Evolutionary conservation across 306 rosid genomes (phyloP).

Genomic region (Prunus mongolica): DNA sequence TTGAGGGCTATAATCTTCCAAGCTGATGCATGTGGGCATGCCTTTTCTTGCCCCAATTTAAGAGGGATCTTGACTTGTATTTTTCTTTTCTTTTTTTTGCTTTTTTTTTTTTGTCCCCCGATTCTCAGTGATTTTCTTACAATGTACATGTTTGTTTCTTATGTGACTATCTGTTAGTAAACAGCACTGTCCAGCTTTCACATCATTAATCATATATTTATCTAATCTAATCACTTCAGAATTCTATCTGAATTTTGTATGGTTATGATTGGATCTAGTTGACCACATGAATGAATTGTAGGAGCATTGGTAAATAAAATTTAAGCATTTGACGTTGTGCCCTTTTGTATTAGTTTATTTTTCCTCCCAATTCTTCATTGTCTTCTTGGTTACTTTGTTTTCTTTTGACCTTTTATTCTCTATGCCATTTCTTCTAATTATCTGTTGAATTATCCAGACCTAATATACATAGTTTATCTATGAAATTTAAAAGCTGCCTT

Average conservation of each 20-base stretch:
- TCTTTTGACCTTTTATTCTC: not conserved
- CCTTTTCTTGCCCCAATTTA: not conserved
- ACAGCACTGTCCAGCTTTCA: not conserved
- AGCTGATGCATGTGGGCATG: not conserved
- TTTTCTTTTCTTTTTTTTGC: not conserved
- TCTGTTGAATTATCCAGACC: not conserved
- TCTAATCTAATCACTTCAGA: not conserved
- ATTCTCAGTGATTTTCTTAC: not conserved
- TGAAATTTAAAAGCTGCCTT: not conserved
- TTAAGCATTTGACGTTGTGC: not conserved
- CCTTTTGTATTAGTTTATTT: not conserved
- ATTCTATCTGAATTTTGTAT: not conserved
- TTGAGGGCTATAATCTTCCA: not conserved
- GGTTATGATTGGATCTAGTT: not conserved
- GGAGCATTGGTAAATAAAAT: not conserved
- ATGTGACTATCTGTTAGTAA: not conserved
- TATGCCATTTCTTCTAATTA: not conserved
- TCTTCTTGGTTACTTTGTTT: not conserved
- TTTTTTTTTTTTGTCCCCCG: not conserved
- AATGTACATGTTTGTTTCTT: not conserved
- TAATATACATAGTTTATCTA: not conserved
- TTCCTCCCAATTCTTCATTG: not conserved
- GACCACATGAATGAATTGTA: not conserved
- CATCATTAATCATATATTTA: not conserved
- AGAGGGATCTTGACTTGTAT: not conserved